A percentile compares a stretch with the other conserved stretches of the same genome.
Evolutionary conservation across 139 green algal species (phyloP).

Genomic region (Ettlia oleoabundans): DNA sequence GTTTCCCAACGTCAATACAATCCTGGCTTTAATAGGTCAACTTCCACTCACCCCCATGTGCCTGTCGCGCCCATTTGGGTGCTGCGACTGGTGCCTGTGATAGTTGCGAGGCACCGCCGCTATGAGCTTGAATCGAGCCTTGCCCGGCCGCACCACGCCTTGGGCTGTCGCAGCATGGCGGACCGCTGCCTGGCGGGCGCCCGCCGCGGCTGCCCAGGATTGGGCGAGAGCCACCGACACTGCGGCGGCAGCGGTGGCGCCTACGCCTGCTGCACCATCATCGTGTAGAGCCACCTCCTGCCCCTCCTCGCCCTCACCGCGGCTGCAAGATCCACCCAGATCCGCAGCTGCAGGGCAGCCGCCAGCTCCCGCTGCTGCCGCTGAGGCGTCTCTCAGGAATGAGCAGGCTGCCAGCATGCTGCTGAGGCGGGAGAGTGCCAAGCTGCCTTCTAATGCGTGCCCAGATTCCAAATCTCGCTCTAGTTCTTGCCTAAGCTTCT

Average conservation of each 20-base stretch:
- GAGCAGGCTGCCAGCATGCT: constrained; percentile 27
- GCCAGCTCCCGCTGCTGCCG: background rate
- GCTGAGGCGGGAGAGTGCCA: constrained; percentile 26
- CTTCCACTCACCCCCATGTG: background rate
- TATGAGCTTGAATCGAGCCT: constrained; percentile 69
- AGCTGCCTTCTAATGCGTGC: background rate
- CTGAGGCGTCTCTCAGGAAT: constrained; percentile 16
- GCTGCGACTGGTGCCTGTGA: background rate
- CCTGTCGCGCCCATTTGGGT: background rate
- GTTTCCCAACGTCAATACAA: too few relatives aligned
- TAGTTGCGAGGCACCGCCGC: constrained; percentile 56
- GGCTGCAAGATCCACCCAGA: too few relatives aligned
- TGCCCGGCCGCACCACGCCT: constrained; percentile 13
- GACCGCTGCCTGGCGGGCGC: constrained; percentile 4
- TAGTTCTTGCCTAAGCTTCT: constrained; percentile 13
- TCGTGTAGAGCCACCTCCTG: constrained; percentile 58
- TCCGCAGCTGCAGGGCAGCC: too few relatives aligned
- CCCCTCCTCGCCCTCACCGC: background rate
- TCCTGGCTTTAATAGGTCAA: too few relatives aligned
- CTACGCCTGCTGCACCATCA: constrained; percentile 60
- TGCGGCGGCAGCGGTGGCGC: constrained; percentile 62
- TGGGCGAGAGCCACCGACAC: constrained; percentile 69
- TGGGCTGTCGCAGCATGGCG: background rate
- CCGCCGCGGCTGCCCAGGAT: constrained; percentile 52
- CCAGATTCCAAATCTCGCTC: background rate